Evolutionary conservation across 495 filamentous ascomycete genomes (phyloP), one percentile per base, ranked within the genome.

Genomic region (Hypoxylon cercidicola): DNA sequence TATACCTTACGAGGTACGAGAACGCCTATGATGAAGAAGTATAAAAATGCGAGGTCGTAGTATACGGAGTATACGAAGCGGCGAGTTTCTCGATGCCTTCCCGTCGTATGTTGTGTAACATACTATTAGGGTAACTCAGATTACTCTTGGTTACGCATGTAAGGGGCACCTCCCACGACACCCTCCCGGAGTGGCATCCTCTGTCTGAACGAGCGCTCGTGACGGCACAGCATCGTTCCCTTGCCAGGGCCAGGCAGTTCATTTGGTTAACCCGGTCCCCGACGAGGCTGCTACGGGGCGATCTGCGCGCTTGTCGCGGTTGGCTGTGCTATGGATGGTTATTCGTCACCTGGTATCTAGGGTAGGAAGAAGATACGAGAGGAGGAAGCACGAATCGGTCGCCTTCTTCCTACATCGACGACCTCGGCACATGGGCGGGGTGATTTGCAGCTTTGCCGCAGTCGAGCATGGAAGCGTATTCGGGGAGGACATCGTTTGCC

Each of bases 361-460:
- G 34, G 12, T 40, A 44, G 25, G 19, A 7, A 46, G 30, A 41
- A 41, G 30, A 32, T 32, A 32, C 30, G 30, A 32, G 9, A 32
- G 30, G 30, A 32, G 30, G 30, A 32, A 32, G 9, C 9, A 1
- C 30, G 9, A 4, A 1, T 53, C 21, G 34, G 53, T 37, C 34
- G 30, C 32, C 20, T 58, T 41, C 6, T 46, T 54, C 40, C n/a
- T 28, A 7, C 23, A 15, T 32, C 5, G 13, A n/a, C 16, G 34
- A 40, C 47, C 23, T 64, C 55, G 48, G 53, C 45, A 51, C 32
- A 47, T 23, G 3, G 23, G 10, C 34, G 0, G 32, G 43, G 7
- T 62, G n/a, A 15, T 18, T 51, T 54, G 25, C n/a, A 32, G 30
- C 30, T 68, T 62, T 60, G 64, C 64, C 59, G 47, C 55, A 37